Conservation (phyloP, 2,329 filamentous ascomycete genomes). For the Tolypocladium ovalisporum region DNA sequence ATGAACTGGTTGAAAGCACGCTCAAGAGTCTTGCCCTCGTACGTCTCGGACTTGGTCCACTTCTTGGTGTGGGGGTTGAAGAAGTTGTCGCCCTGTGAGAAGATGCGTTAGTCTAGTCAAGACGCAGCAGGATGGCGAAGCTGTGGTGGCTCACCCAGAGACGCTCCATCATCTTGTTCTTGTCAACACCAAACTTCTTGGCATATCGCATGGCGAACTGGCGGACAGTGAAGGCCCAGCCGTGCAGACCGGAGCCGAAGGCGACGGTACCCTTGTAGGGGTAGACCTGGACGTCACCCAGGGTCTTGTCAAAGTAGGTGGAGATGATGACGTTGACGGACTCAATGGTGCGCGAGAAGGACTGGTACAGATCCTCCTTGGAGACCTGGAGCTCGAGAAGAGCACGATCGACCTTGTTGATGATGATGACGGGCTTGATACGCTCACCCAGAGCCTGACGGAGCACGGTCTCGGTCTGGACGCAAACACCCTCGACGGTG, state of each 20-base stretch:
- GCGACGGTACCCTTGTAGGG: constrained; percentile 95
- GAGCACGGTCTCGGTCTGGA: constrained; percentile 99
- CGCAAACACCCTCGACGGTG: constrained; percentile 98
- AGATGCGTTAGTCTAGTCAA: constrained; percentile 3
- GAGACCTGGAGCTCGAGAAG: constrained; percentile 96
- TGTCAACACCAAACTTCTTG: constrained; percentile 99
- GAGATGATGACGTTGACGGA: constrained; percentile 99
- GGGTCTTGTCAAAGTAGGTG: constrained; percentile 93
- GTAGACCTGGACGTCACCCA: constrained; percentile 98
- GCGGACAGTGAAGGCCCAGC: constrained; percentile 98
- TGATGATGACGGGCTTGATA: constrained; percentile 98
- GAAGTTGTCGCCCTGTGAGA: constrained; percentile 74
- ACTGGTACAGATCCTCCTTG: constrained; percentile 99
- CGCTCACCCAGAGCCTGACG: constrained; percentile 98
- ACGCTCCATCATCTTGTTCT: constrained; percentile 99
- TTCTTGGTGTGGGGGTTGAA: constrained; percentile 99
- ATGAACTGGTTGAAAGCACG: constrained; percentile 99
- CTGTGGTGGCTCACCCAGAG: constrained; percentile 62
- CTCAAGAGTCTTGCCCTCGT: constrained; percentile 84
- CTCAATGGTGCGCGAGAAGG: constrained; percentile 98
- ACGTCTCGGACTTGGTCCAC: constrained; percentile 81
- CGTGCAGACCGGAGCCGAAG: constrained; percentile 99
- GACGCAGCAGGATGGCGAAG: not conserved
- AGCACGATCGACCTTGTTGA: constrained; percentile 99
- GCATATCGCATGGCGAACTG: constrained; percentile 94